Percentiles rank a stretch among this genome's conserved stretches.
phyloP scores from a whole-genome alignment of 139 green algal species.

The Edaphochlamys debaryana region DNA sequence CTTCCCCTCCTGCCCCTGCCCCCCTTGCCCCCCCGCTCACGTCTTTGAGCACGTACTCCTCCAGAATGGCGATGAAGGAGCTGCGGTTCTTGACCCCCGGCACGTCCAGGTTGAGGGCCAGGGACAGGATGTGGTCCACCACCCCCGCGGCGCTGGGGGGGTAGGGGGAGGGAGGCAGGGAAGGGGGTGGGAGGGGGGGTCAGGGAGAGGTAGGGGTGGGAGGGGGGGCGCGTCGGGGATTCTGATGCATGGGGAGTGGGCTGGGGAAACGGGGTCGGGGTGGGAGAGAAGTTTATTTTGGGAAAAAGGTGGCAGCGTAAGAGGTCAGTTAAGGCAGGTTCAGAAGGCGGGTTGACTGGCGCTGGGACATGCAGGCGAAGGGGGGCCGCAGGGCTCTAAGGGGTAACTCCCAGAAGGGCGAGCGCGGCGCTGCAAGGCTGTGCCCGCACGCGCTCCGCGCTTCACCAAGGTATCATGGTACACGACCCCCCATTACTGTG shows the following conservation, averaged over 20 bases:
- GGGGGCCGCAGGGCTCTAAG: no score
- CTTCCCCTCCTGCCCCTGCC: no score
- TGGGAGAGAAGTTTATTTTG: background rate
- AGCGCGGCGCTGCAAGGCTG: no score
- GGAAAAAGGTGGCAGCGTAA: background rate
- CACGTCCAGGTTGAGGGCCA: conserved; percentile 27
- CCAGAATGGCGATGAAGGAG: conserved; percentile 10
- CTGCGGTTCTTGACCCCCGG: conserved; percentile 11
- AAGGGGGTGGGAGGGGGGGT: no score
- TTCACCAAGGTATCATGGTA: no score
- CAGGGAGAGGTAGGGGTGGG: no score
- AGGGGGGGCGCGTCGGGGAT: no score
- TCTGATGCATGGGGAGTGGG: background rate
- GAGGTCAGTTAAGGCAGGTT: background rate
- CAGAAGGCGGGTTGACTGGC: no score
- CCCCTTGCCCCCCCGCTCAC: background rate
- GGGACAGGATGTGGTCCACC: conserved; percentile 25
- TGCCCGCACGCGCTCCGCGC: no score
- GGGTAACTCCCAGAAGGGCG: no score
- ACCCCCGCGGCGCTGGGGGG: background rate
- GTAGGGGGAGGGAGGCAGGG: background rate
- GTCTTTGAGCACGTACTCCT: conserved; percentile 36
- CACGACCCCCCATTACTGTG: no score
- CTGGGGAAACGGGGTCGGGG: background rate
- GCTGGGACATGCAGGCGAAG: no score